Conservation (phyloP, 2,329 filamentous ascomycete species). For the Neonectria coccinea region DNA sequence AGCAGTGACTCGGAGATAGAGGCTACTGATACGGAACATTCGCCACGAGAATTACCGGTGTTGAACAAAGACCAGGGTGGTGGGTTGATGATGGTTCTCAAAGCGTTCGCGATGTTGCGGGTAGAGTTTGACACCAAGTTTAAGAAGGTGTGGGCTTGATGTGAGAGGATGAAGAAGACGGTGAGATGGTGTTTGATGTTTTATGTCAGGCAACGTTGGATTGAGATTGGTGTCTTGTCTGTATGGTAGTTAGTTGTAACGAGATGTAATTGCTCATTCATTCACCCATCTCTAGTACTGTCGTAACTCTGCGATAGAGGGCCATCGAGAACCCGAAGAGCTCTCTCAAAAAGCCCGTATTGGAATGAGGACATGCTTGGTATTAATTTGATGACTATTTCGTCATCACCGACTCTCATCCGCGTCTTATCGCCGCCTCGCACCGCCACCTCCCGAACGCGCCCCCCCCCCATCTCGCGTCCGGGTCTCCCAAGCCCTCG, state of each 20-base stretch:
- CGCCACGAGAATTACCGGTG: neutral
- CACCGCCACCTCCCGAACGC: neutral
- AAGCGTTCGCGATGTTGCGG: conserved; percentile 68
- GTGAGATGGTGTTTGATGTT: neutral
- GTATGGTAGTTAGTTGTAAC: neutral
- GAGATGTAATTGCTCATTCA: neutral
- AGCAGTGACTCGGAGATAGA: conserved; percentile 29
- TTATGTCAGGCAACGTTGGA: neutral
- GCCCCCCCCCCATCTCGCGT: conserved; percentile 2
- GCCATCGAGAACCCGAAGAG: neutral
- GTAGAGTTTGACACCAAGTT: conserved; percentile 74
- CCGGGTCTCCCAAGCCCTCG: conserved; percentile 1
- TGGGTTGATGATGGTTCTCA: conserved; percentile 67
- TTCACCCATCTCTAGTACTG: too few relatives aligned
- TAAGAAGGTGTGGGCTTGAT: conserved; percentile 67
- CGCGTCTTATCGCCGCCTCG: conserved; percentile 6
- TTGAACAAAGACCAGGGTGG: conserved; percentile 51
- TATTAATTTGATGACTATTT: neutral
- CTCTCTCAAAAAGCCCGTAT: neutral
- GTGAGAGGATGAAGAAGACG: neutral
- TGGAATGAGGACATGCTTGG: neutral
- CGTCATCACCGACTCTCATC: neutral
- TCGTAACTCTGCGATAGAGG: neutral
- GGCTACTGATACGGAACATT: neutral
- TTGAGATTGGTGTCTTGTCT: neutral